Conservation (phyloP, 2,329 filamentous ascomycete species). For the Colletotrichum higginsianum region DNA sequence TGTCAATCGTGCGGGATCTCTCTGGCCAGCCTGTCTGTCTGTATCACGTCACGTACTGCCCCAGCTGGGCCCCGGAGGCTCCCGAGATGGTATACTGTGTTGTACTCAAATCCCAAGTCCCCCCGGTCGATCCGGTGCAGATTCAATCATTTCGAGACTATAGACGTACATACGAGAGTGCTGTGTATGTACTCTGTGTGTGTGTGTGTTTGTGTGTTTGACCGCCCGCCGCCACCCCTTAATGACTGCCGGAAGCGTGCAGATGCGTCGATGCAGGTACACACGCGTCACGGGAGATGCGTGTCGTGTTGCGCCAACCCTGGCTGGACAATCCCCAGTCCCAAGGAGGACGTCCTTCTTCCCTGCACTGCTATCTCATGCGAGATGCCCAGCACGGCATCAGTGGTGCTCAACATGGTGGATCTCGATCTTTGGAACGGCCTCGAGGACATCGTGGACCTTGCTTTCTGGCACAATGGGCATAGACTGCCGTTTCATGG, state of each 20-base stretch:
- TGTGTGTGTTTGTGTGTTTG: background rate
- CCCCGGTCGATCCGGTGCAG: too few relatives aligned
- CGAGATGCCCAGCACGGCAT: background rate
- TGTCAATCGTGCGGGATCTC: conserved; percentile 28
- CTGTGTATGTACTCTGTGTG: too few relatives aligned
- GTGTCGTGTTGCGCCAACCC: background rate
- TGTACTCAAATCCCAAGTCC: too few relatives aligned
- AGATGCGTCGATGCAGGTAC: conserved; percentile 34
- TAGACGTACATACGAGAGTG: background rate
- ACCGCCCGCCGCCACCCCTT: background rate
- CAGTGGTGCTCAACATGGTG: conserved; percentile 11
- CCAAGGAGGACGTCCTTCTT: background rate
- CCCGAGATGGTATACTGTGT: too few relatives aligned
- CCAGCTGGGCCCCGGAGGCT: background rate
- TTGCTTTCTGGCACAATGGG: too few relatives aligned
- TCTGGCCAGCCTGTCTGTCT: background rate
- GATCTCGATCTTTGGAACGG: background rate
- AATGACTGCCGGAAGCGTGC: conserved; percentile 22
- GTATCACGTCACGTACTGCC: conserved; percentile 1
- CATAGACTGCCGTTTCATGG: too few relatives aligned
- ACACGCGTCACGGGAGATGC: background rate
- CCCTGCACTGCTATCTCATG: background rate
- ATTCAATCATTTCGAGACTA: background rate
- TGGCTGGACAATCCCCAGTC: too few relatives aligned
- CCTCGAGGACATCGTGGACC: too few relatives aligned